phyloP scores from a whole-genome alignment of 2,329 filamentous ascomycete species.

The Sphaerulina musiva region DNA sequence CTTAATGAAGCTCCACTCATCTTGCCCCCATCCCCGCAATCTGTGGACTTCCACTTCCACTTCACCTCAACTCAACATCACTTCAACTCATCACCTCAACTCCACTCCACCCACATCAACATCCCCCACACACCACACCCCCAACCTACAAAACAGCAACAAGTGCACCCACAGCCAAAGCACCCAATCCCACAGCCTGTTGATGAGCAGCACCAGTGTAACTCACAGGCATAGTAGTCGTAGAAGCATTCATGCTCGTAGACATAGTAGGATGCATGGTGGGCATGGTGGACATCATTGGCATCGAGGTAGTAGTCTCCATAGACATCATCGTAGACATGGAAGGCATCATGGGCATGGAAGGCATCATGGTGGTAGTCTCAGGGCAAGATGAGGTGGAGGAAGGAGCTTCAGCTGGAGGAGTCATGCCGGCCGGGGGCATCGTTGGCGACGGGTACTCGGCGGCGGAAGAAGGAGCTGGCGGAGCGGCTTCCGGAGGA shows the following conservation, averaged over 20 bases:
- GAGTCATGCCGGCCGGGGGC: too few species aligned
- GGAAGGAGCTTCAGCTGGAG: too few species aligned
- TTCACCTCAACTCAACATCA: too few species aligned
- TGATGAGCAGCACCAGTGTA: constrained; percentile 12
- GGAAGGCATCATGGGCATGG: background rate
- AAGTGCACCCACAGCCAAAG: constrained; percentile 8
- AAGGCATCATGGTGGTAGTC: background rate
- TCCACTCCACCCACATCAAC: background rate
- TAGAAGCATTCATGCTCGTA: background rate
- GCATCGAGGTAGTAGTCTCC: background rate
- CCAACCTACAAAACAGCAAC: constrained; percentile 11
- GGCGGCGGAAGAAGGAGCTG: too few species aligned
- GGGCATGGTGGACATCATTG: background rate
- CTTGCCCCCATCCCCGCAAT: too few species aligned
- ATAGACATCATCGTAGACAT: background rate
- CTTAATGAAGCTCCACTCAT: too few species aligned
- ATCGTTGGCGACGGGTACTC: too few species aligned
- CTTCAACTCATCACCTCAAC: too few species aligned
- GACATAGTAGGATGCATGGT: too few species aligned
- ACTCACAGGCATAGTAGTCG: constrained; percentile 1
- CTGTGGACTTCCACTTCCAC: too few species aligned
- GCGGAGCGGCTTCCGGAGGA: too few species aligned
- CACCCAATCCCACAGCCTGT: constrained; percentile 11
- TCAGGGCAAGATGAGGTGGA: background rate
- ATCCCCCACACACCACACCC: background rate